A percentile compares a stretch with the other conserved stretches of the same genome.
phyloP scores from a whole-genome alignment of 139 green algal species.

The Nannochloris sp. region DNA sequence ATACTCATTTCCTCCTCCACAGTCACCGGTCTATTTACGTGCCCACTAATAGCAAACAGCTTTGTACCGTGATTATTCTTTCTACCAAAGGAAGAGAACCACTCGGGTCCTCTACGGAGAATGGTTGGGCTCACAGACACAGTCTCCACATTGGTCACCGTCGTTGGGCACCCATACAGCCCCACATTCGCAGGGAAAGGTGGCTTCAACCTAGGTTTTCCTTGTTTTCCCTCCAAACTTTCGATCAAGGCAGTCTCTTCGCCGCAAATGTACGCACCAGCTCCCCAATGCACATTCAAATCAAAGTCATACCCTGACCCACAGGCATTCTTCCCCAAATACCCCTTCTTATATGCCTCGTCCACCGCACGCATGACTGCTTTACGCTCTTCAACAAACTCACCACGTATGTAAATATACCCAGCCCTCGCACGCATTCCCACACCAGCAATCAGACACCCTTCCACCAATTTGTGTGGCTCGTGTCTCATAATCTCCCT shows the following conservation, averaged over 20 bases:
- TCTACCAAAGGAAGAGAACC: constrained; percentile 19
- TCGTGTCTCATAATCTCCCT: constrained; percentile 26
- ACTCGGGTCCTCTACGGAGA: constrained; percentile 73
- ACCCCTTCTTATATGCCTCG: constrained; percentile 20
- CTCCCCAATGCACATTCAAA: constrained; percentile 17
- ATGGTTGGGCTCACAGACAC: constrained; percentile 95
- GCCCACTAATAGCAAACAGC: constrained; percentile 83
- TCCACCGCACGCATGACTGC: constrained; percentile 17
- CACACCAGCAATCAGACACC: constrained; percentile 18
- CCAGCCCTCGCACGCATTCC: constrained; percentile 16
- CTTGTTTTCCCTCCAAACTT: constrained; percentile 29
- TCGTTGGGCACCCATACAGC: constrained; percentile 21
- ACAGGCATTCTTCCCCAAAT: constrained; percentile 19
- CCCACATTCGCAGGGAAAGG: constrained; percentile 22
- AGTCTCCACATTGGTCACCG: constrained; percentile 16
- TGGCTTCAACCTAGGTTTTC: constrained; percentile 25
- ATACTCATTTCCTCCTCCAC: constrained; percentile 97
- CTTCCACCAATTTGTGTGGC: constrained; percentile 20
- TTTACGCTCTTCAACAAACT: constrained; percentile 5
- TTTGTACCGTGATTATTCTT: constrained; percentile 30
- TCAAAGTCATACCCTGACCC: constrained; percentile 22
- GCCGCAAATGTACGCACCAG: constrained; percentile 25
- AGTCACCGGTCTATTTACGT: constrained; percentile 96
- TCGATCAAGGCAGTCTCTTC: constrained; percentile 28
- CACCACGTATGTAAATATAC: constrained; percentile 25